Conservation (phyloP, 2,329 filamentous ascomycete species). For the Calonectria crousiana region DNA sequence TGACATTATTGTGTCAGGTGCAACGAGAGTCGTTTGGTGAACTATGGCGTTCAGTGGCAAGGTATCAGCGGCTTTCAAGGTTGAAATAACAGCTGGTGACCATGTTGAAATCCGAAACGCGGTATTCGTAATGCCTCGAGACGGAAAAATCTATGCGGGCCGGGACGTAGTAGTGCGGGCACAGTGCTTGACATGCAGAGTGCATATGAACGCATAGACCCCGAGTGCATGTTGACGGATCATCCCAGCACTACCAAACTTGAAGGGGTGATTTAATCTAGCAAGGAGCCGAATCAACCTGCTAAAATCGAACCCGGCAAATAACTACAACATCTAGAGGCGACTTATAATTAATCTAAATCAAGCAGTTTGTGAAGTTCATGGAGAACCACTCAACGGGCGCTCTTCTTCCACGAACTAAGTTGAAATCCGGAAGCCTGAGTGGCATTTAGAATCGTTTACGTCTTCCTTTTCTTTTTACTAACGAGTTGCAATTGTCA, state of each 20-base stretch:
- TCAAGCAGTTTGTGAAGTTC: background rate
- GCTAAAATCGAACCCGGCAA: background rate
- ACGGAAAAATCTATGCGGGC: background rate
- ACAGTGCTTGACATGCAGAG: background rate
- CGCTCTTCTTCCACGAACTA: too few relatives aligned
- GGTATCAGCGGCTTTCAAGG: background rate
- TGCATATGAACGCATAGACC: background rate
- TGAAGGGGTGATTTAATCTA: background rate
- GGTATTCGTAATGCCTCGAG: background rate
- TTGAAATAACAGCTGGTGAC: background rate
- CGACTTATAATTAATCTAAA: background rate
- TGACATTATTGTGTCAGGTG: background rate
- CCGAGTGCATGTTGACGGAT: background rate
- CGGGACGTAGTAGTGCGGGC: background rate
- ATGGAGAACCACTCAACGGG: too few relatives aligned
- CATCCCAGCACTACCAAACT: background rate
- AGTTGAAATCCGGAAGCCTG: too few relatives aligned
- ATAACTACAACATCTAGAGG: background rate
- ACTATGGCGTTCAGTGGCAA: background rate
- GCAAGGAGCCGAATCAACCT: background rate
- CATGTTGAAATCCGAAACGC: background rate
- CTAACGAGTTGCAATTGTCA: too few relatives aligned
- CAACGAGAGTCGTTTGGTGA: background rate
- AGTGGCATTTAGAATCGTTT: too few relatives aligned
- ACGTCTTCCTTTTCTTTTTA: too few relatives aligned